phyloP scores from a whole-genome alignment of 2,329 filamentous ascomycete genomes.

The Exserohilum turcica region DNA sequence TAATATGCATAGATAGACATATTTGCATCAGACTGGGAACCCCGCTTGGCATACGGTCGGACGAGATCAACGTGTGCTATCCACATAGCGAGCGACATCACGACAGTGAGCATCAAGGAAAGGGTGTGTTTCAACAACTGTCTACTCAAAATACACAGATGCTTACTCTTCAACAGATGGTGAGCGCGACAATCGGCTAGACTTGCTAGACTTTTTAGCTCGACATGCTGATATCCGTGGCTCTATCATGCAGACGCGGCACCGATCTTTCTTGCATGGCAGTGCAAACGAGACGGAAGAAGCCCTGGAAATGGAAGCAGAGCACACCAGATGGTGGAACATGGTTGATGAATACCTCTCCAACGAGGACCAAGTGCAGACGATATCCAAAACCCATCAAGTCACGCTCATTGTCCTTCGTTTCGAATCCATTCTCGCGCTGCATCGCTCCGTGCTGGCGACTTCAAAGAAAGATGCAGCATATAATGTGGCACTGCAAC shows the following conservation, averaged over 20 bases:
- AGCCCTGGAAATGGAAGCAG: conserved; percentile 26
- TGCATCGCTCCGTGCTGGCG: conserved; percentile 30
- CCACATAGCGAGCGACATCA: conserved; percentile 26
- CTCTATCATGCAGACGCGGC: conserved; percentile 30
- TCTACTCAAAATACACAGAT: neutral
- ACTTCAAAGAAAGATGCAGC: conserved; percentile 26
- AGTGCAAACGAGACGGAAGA: conserved; percentile 14
- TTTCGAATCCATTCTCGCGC: conserved; percentile 29
- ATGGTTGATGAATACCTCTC: conserved; percentile 33
- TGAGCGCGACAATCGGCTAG: conserved; percentile 25
- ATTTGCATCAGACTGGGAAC: conserved; percentile 31
- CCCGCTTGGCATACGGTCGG: conserved; percentile 25
- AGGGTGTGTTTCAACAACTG: conserved; percentile 4
- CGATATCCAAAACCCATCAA: conserved; percentile 28
- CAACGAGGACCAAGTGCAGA: conserved; percentile 12
- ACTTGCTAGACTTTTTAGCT: conserved; percentile 30
- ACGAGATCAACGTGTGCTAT: conserved; percentile 31
- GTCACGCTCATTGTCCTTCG: conserved; percentile 31
- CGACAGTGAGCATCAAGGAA: neutral
- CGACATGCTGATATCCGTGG: conserved; percentile 29
- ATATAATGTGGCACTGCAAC: conserved; percentile 30
- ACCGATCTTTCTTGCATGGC: conserved; percentile 13
- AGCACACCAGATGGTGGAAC: conserved; percentile 36
- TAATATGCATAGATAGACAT: conserved; percentile 32
- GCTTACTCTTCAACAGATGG: neutral